A percentile compares a stretch with the other conserved stretches of the same genome.
Conservation (phyloP, 495 filamentous ascomycete species). For the Penicillium silybi region DNA sequence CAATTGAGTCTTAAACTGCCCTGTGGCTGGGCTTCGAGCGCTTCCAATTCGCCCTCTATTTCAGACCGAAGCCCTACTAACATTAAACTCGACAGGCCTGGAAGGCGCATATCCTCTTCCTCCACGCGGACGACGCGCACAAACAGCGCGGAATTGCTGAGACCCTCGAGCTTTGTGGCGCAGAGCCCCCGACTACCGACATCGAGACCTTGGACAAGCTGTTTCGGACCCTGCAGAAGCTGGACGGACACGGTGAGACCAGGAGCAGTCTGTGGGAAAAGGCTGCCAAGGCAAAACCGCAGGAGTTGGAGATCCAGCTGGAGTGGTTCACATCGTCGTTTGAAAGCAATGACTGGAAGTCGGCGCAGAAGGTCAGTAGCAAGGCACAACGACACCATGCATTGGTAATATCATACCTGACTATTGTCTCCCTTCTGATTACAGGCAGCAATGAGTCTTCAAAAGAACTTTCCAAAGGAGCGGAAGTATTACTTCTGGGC, state of each 20-base stretch:
- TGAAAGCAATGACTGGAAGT: slow-evolving; percentile 48
- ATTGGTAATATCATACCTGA: neutral
- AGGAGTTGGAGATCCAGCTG: slow-evolving; percentile 48
- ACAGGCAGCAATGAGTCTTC: slow-evolving; percentile 56
- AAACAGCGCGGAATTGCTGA: slow-evolving; percentile 44
- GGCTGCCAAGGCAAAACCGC: slow-evolving; percentile 48
- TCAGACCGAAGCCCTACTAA: neutral
- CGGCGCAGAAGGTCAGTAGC: slow-evolving; percentile 52
- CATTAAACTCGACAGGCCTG: slow-evolving; percentile 35
- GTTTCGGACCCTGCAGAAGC: slow-evolving; percentile 31
- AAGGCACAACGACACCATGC: neutral
- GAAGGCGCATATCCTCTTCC: slow-evolving; percentile 50
- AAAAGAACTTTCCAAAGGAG: slow-evolving; percentile 53
- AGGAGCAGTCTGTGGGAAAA: slow-evolving; percentile 50
- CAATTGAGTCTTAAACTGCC: neutral
- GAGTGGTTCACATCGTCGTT: slow-evolving; percentile 52
- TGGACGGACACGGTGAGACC: slow-evolving; percentile 31
- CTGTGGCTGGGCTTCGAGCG: neutral
- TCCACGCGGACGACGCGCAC: slow-evolving; percentile 42
- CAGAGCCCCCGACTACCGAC: slow-evolving; percentile 47
- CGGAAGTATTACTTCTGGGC: slow-evolving; percentile 58
- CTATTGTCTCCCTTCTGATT: neutral
- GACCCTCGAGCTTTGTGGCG: slow-evolving; percentile 42
- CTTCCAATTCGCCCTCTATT: neutral
- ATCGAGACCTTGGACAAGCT: slow-evolving; percentile 49